These are phyloP conservation scores for Coccinonectria pachysandricola DNA, from an alignment of 2,329 filamentous ascomycete genomes.

Conservation along the genomic window DNA sequence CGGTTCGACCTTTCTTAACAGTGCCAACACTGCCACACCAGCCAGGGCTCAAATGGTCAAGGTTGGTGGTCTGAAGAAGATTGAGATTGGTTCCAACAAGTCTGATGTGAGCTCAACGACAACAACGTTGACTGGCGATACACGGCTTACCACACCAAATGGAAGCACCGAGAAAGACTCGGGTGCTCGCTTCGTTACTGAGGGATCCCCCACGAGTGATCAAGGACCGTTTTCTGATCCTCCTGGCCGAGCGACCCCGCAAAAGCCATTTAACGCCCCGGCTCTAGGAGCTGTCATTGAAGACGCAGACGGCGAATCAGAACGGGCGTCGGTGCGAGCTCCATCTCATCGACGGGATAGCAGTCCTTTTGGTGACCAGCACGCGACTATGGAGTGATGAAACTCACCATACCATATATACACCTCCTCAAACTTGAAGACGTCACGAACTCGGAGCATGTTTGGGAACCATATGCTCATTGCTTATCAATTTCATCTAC, in stretches of 20 bases:
- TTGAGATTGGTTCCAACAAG: conserved; percentile 26
- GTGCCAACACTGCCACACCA: conserved; percentile 48
- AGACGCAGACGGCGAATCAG: conserved; percentile 32
- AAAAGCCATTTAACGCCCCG: conserved; percentile 26
- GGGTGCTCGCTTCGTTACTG: conserved; percentile 36
- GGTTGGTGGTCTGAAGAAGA: conserved; percentile 43
- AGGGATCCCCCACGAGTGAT: conserved; percentile 38
- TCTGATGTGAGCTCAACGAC: conserved; percentile 25
- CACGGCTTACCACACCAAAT: conserved; percentile 13
- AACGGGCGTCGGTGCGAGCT: conserved; percentile 16
- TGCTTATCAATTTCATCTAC: conserved; percentile 9
- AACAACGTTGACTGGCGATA: conserved; percentile 7
- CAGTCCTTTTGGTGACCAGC: conserved; percentile 49
- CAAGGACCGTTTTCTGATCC: conserved; percentile 52
- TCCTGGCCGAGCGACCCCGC: conserved; percentile 23
- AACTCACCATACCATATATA: conserved; percentile 7
- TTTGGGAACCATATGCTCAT: conserved; percentile 6
- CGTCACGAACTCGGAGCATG: conserved; percentile 15
- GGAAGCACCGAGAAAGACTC: conserved; percentile 27
- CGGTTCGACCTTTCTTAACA: conserved; percentile 58
- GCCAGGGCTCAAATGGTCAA: conserved; percentile 51
- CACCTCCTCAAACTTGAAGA: conserved; percentile 7
- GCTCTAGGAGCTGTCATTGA: conserved; percentile 47
- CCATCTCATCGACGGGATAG: conserved; percentile 20
- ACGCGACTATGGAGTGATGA: conserved; percentile 41